Conservation (phyloP, 768 basidiomycete species). For the Roridomyces roridus region DNA sequence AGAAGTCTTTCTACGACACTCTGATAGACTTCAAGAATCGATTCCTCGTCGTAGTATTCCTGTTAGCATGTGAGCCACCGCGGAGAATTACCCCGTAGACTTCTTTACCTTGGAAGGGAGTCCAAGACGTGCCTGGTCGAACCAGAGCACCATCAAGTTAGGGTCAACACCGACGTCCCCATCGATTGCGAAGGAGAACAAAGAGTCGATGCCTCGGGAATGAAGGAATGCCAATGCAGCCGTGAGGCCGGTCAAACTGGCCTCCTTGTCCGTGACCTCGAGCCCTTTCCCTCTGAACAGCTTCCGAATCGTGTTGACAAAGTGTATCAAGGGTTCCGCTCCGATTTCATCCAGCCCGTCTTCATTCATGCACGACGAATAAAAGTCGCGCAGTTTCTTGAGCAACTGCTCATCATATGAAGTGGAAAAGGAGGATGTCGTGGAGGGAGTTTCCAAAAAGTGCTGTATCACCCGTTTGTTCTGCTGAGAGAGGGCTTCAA, state of each 20-base stretch:
- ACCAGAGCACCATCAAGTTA: slow-evolving; percentile 84
- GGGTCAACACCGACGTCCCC: slow-evolving; percentile 90
- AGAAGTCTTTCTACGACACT: slow-evolving; percentile 74
- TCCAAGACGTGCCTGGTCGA: slow-evolving; percentile 80
- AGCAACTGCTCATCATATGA: slow-evolving; percentile 62
- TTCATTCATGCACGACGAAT: slow-evolving; percentile 84
- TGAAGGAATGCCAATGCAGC: slow-evolving; percentile 86
- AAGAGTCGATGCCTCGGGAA: slow-evolving; percentile 77
- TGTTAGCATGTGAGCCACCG: slow-evolving; percentile 31
- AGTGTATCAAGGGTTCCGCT: slow-evolving; percentile 66
- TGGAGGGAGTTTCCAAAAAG: slow-evolving; percentile 62
- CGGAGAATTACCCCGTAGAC: neutral
- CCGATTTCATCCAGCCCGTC: slow-evolving; percentile 77
- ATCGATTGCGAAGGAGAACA: slow-evolving; percentile 86
- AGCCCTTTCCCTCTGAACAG: slow-evolving; percentile 63
- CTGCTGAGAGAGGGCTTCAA: slow-evolving; percentile 72
- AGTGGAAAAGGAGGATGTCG: slow-evolving; percentile 37
- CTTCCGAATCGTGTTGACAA: slow-evolving; percentile 65
- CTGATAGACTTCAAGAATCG: slow-evolving; percentile 72
- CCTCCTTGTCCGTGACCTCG: slow-evolving; percentile 33
- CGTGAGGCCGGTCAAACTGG: slow-evolving; percentile 65
- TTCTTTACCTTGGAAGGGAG: slow-evolving; percentile 82
- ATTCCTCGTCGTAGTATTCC: slow-evolving; percentile 90
- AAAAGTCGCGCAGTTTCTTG: slow-evolving; percentile 73
- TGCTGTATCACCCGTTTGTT: slow-evolving; percentile 81